Evolutionary conservation across 2,329 filamentous ascomycete genomes (phyloP).

Genomic region (Chaetomium olivaceum): DNA sequence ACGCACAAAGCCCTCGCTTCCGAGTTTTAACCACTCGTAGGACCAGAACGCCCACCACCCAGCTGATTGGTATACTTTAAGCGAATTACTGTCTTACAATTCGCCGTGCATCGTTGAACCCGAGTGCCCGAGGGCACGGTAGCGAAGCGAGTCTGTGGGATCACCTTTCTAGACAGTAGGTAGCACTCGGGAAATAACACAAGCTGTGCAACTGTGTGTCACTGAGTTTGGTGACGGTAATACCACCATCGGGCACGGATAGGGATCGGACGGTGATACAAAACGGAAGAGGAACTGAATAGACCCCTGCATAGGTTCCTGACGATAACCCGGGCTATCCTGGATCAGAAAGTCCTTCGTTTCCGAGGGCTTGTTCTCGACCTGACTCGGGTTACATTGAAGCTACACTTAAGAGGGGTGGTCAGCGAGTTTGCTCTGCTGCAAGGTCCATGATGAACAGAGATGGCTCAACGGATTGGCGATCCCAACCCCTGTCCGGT

Average conservation of each 20-base stretch:
- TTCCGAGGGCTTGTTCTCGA: background rate
- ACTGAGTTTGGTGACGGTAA: background rate
- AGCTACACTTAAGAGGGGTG: background rate
- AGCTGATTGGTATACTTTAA: background rate
- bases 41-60: background rate
- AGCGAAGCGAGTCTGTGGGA: background rate
- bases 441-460: background rate
- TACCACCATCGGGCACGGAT: background rate
- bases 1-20: background rate
- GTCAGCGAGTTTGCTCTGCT: background rate
- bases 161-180: background rate
- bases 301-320: background rate
- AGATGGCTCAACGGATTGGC: background rate
- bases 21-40: background rate
- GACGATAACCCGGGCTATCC: background rate
- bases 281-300: background rate
- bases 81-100: background rate
- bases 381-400: background rate
- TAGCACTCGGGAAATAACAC: background rate
- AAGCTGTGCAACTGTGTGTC: background rate
- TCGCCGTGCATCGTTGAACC: background rate
- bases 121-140: background rate
- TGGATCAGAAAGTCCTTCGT: background rate
- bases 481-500: background rate
- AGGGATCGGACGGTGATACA: background rate